Conservation (phyloP, 345 rosid genomes). For the Carallia pectinifolia region DNA sequence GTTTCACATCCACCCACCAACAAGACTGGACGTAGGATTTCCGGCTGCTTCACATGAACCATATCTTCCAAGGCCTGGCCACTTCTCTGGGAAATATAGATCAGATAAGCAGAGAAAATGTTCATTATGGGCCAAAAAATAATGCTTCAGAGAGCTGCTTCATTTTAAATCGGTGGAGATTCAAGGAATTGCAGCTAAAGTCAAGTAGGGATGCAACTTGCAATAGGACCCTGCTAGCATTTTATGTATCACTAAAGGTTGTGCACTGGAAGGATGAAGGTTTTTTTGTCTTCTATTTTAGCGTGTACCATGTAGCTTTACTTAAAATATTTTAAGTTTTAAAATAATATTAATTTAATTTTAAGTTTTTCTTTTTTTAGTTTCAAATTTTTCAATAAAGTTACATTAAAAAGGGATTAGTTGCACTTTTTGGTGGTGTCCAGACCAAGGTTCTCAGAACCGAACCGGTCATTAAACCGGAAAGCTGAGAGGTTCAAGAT, state of each 20-base stretch:
- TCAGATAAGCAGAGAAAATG: constrained; percentile 5
- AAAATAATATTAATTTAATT: too few relatives aligned
- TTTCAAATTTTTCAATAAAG: too few relatives aligned
- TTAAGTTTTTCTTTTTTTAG: too few relatives aligned
- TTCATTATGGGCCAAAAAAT: constrained; percentile 1
- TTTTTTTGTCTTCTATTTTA: too few relatives aligned
- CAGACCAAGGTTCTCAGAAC: too few relatives aligned
- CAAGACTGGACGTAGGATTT: constrained; percentile 10
- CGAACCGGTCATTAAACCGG: too few relatives aligned
- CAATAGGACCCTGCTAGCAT: background rate
- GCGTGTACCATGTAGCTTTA: too few relatives aligned
- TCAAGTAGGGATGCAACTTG: constrained; percentile 1
- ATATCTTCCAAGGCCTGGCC: constrained; percentile 2
- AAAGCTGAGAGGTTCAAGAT: too few relatives aligned
- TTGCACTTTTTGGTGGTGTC: too few relatives aligned
- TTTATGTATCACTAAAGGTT: background rate
- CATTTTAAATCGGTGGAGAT: constrained; percentile 1
- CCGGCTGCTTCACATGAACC: background rate
- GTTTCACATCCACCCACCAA: constrained; percentile 11
- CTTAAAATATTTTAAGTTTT: too few relatives aligned
- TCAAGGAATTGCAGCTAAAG: constrained; percentile 2
- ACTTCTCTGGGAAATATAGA: background rate
- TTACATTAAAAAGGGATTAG: too few relatives aligned
- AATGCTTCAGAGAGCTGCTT: background rate
- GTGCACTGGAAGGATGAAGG: too few relatives aligned